phyloP scores from a whole-genome alignment of 2,329 filamentous ascomycete species.

The Alternaria conjuncta region DNA sequence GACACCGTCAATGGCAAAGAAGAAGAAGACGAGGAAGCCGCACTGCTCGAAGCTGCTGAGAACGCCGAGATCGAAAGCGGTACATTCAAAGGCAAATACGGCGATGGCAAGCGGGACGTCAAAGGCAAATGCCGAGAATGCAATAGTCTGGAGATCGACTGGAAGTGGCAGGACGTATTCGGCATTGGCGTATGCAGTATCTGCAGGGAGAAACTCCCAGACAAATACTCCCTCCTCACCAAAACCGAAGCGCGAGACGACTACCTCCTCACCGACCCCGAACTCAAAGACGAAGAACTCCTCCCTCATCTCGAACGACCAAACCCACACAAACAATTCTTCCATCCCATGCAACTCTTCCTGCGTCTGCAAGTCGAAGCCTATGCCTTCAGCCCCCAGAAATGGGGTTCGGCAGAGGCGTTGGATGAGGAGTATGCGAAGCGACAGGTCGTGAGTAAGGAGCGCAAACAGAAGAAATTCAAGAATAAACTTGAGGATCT shows the following conservation, averaged over 20 bases:
- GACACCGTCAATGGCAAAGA: slow-evolving; percentile 53
- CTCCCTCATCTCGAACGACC: slow-evolving; percentile 87
- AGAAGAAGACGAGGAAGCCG: slow-evolving; percentile 37
- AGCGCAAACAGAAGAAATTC: slow-evolving; percentile 88
- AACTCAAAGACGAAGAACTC: slow-evolving; percentile 86
- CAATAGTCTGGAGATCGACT: slow-evolving; percentile 84
- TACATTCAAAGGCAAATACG: slow-evolving; percentile 42
- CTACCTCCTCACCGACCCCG: slow-evolving; percentile 92
- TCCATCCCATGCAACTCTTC: slow-evolving; percentile 99
- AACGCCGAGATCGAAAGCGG: slow-evolving; percentile 46
- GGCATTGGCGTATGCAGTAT: slow-evolving; percentile 73
- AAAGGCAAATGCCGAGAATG: slow-evolving; percentile 86
- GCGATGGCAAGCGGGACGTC: slow-evolving; percentile 42
- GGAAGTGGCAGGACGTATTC: slow-evolving; percentile 90
- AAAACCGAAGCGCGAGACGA: slow-evolving; percentile 97
- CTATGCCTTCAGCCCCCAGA: slow-evolving; percentile 80
- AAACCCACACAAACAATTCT: slow-evolving; percentile 94
- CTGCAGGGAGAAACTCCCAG: slow-evolving; percentile 89
- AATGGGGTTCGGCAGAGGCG: slow-evolving; percentile 88
- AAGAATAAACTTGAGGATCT: slow-evolving; percentile 85
- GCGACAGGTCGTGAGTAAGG: slow-evolving; percentile 79
- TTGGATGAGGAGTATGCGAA: slow-evolving; percentile 88
- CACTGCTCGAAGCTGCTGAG: slow-evolving; percentile 47
- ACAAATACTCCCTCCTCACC: slow-evolving; percentile 93
- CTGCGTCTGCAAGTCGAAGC: slow-evolving; percentile 92